These are phyloP conservation scores for Boletus edulis DNA, from an alignment of 768 basidiomycete species.

Conservation along the genomic window DNA sequence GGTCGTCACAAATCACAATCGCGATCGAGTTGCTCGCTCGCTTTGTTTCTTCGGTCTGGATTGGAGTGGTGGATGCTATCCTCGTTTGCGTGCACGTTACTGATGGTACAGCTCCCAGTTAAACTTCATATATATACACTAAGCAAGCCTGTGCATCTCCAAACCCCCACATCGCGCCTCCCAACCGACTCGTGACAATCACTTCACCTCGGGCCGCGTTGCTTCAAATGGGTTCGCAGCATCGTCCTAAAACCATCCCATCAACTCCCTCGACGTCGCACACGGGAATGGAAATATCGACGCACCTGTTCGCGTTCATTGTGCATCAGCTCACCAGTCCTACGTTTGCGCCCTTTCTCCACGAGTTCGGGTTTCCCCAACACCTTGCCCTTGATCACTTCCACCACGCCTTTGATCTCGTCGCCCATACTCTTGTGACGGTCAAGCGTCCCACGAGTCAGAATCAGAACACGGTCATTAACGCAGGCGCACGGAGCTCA, in stretches of 20 bases:
- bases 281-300: background rate
- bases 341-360: constrained; percentile 37
- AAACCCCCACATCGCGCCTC: no score
- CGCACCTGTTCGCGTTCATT: constrained; percentile 32
- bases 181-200: background rate
- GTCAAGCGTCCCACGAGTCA: background rate
- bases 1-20: no score
- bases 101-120: no score
- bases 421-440: constrained; percentile 30
- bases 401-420: constrained; percentile 36
- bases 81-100: no score
- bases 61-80: no score
- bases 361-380: constrained; percentile 34
- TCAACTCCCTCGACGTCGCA: no score
- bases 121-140: no score
- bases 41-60: no score
- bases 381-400: constrained; percentile 41
- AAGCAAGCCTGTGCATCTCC: no score
- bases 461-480: background rate
- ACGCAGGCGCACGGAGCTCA: background rate
- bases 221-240: constrained; percentile 1
- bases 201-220: background rate
- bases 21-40: no score
- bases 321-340: constrained; percentile 40
- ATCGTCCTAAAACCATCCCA: background rate